Conservation (phyloP, 2,329 filamentous ascomycete genomes). For the Aspergillus felis region DNA sequence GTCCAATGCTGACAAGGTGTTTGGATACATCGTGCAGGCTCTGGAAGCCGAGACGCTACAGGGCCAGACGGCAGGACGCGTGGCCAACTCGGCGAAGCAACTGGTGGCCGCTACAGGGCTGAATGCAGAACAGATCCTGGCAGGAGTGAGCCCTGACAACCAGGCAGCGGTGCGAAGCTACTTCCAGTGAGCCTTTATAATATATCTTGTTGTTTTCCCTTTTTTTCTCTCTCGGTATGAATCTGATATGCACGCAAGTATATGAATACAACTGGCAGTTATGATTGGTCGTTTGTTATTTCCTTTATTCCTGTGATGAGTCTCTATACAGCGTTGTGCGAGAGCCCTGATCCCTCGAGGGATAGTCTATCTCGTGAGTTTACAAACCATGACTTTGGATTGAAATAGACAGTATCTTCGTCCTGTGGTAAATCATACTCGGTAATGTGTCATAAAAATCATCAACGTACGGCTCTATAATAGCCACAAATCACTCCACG, state of each 20-base stretch:
- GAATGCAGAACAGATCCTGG: conserved; percentile 71
- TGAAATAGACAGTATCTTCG: conserved; percentile 1
- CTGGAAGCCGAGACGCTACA: conserved; percentile 87
- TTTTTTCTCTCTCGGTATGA: conserved; percentile 1
- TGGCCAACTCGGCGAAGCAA: conserved; percentile 73
- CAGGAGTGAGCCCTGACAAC: conserved; percentile 71
- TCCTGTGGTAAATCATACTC: background rate
- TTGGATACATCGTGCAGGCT: conserved; percentile 79
- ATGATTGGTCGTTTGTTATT: background rate
- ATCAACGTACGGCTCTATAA: background rate
- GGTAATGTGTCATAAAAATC: background rate
- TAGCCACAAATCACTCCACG: conserved; percentile 11
- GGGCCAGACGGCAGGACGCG: conserved; percentile 72
- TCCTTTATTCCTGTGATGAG: background rate
- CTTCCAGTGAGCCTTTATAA: conserved; percentile 57
- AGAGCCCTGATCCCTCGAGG: background rate
- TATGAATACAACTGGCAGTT: background rate
- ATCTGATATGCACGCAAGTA: conserved; percentile 1
- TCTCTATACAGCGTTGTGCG: background rate
- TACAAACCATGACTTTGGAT: background rate
- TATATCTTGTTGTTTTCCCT: background rate
- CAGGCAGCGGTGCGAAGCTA: conserved; percentile 75
- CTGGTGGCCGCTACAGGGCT: conserved; percentile 70
- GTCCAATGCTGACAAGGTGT: conserved; percentile 73
- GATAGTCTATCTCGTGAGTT: background rate